Evolutionary conservation across 1,284 basidiomycete genomes (phyloP).

Genomic region (Vanrija sp.): DNA sequence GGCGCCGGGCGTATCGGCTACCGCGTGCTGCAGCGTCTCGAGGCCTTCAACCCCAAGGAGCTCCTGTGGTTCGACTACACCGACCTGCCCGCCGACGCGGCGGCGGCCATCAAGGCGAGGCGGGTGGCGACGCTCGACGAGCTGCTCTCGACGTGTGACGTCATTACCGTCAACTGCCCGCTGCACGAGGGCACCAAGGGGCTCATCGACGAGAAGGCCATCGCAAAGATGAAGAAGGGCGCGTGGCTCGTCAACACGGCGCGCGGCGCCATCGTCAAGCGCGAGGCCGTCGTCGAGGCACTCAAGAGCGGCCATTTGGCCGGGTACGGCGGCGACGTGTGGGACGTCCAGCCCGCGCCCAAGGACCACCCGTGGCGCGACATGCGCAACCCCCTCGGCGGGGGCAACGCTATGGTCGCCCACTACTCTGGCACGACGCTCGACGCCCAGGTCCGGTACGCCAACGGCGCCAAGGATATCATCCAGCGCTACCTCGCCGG

Average conservation of each 20-base stretch:
- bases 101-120: conserved; percentile 55
- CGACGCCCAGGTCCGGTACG: conserved; percentile 87
- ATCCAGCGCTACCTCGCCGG: conserved; percentile 69
- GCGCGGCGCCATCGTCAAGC: conserved; percentile 86
- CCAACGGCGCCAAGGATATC: conserved; percentile 72
- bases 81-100: conserved; percentile 70
- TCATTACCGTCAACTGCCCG: conserved; percentile 65
- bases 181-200: conserved; percentile 82
- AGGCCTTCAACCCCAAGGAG: conserved; percentile 86
- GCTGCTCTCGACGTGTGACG: conserved; percentile 62
- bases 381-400: conserved; percentile 72
- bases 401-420: conserved; percentile 72
- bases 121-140: conserved; percentile 80
- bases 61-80: conserved; percentile 91
- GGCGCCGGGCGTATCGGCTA: conserved; percentile 84
- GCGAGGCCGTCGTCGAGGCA: conserved; percentile 72
- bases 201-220: conserved; percentile 74
- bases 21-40: conserved; percentile 80
- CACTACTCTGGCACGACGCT: conserved; percentile 86
- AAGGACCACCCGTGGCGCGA: conserved; percentile 81
- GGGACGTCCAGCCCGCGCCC: conserved; percentile 79
- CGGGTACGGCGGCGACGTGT: conserved; percentile 67
- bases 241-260: conserved; percentile 93
- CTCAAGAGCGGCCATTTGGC: conserved; percentile 71
- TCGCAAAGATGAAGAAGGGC: conserved; percentile 84